Base-by-base conservation (phyloP, 306 rosid species). In the Casuarina equisetifolia region DNA sequence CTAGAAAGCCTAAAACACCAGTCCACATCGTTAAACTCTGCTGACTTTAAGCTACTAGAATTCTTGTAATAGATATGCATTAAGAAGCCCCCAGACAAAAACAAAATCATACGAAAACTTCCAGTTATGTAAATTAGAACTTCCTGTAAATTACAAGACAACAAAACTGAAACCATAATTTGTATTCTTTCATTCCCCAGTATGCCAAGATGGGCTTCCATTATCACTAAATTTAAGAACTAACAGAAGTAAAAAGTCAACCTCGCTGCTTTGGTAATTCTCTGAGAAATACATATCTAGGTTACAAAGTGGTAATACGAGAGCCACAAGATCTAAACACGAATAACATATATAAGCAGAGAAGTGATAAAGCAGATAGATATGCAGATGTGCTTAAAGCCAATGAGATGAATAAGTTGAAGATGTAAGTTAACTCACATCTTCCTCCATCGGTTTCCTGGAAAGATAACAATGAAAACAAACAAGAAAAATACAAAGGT, bases 401-500 rank as follows among this genome's bases (percentile, higher is more conserved):
- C 0, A 4, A 42, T 16, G 3, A 6, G 0, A 2, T 44, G 51
- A 70, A 8, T 46, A 11, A 74, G 48, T 8, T 7, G 7, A 74
- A 54, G 80, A 67, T 20, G 49, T 44, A 75, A 61, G 20, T 59
- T 36, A 77, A 84, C 98, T 89, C 85, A 89, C 98, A 44, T 94
- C 97, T 90, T 90, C 98, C 78, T 94, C 97, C 95, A 88, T 82
- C 73, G 97, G 92, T 12, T 88, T 86, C 78, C 93, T 73, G 84
- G 62, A 61, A 69, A 38, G 52, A 6, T 48, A 15, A 15, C 17
- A 53, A 40, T 66, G 11, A 74, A n/a, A 74, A 17, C 1, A 17
- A 51, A 78, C 63, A 0, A 80, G 48, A 32, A 48, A 76, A 69
- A 0, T 78, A 58, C 17, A 51, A 19, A 1, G 10, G 74, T 85